A percentile compares a stretch with the other conserved stretches of the same genome.
phyloP scores from a whole-genome alignment of 2,329 filamentous ascomycete species.

The Fusarium compactum region DNA sequence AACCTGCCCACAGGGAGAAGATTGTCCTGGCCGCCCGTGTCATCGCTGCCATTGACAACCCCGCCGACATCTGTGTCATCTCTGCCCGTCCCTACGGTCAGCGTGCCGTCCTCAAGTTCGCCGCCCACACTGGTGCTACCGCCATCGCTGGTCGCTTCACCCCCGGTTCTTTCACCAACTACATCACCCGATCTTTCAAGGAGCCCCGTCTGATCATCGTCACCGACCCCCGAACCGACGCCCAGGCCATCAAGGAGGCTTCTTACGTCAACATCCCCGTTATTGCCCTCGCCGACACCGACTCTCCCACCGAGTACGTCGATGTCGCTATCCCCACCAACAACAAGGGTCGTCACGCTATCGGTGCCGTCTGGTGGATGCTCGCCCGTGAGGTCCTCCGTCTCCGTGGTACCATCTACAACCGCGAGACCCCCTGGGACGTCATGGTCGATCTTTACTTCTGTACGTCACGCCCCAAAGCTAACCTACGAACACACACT shows the following conservation, averaged over 20 bases:
- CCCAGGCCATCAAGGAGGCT: constrained; percentile 99
- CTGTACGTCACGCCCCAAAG: constrained; percentile 67
- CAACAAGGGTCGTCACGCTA: constrained; percentile 99
- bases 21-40: constrained; percentile 98
- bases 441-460: constrained; percentile 99
- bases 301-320: constrained; percentile 99
- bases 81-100: constrained; percentile 99
- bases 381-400: constrained; percentile 99
- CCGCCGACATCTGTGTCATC: constrained; percentile 98
- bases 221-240: constrained; percentile 99
- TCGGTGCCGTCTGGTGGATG: constrained; percentile 99
- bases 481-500: constrained; percentile 11
- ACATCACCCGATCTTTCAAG: constrained; percentile 99
- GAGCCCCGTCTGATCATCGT: constrained; percentile 99
- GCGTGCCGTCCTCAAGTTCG: constrained; percentile 99
- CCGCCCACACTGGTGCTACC: constrained; percentile 95
- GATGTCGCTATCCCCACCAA: constrained; percentile 99
- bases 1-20: constrained; percentile 82
- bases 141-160: constrained; percentile 99
- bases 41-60: constrained; percentile 99
- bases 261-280: constrained; percentile 99
- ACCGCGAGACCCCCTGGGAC: constrained; percentile 97
- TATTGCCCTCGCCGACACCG: constrained; percentile 98
- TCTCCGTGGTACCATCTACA: constrained; percentile 95
- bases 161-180: constrained; percentile 99